These are phyloP conservation scores for Hyparrhenia diplandra DNA, from an alignment of 176 grass and related monocot species.

Conservation along the genomic window DNA sequence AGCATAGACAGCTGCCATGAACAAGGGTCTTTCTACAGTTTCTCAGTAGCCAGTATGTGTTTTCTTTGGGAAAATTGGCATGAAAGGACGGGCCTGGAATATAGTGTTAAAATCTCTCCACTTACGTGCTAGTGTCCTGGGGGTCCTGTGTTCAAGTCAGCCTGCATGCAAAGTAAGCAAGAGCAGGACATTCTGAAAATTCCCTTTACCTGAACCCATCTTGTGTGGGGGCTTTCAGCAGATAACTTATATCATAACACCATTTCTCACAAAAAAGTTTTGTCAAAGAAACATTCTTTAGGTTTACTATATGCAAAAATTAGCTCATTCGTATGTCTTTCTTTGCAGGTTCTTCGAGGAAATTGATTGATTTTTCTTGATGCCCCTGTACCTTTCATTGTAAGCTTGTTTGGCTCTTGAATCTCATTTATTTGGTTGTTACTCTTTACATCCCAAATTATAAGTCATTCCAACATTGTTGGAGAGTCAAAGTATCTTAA, in stretches of 20 bases:
- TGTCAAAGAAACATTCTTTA: background rate
- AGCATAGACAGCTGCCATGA: background rate
- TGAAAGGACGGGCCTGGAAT: background rate
- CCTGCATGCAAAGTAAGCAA: background rate
- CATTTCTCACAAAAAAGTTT: background rate
- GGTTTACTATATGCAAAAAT: background rate
- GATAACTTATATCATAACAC: background rate
- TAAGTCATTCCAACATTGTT: no score
- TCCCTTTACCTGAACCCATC: background rate
- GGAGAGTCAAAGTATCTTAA: no score
- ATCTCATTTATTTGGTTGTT: conserved; percentile 19
- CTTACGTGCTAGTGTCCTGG: background rate
- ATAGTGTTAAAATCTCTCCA: no score
- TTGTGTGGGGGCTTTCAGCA: background rate
- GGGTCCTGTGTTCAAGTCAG: background rate
- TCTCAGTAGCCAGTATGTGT: background rate
- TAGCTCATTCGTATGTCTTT: conserved; percentile 12
- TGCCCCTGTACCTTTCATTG: conserved; percentile 97
- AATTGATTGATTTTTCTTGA: conserved; percentile 91
- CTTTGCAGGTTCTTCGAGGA: conserved; percentile 79
- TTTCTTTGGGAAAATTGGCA: background rate
- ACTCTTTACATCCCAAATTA: no score
- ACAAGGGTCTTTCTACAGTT: conserved; percentile 1
- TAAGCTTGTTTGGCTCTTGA: conserved; percentile 42
- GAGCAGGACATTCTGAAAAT: background rate